Evolutionary conservation across 2,329 filamentous ascomycete genomes (phyloP).

Genomic region (Pseudogymnoascus sp.): DNA sequence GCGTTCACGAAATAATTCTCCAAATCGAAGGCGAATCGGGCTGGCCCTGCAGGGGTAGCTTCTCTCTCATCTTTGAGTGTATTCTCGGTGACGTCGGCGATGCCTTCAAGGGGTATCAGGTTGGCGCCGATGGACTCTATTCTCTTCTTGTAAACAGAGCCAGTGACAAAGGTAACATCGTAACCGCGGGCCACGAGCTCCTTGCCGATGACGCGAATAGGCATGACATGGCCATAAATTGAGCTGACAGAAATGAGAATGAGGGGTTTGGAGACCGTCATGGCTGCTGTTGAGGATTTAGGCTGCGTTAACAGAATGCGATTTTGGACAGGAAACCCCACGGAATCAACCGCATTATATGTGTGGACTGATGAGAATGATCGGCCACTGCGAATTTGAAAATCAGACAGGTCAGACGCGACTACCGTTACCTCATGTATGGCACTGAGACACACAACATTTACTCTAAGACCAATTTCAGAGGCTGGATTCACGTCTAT

Average conservation of each 20-base stretch:
- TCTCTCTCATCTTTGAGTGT: constrained; percentile 17
- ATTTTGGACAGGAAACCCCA: neutral
- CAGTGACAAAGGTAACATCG: constrained; percentile 36
- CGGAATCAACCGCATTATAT: neutral
- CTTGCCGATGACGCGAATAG: constrained; percentile 17
- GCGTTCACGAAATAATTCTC: constrained; percentile 30
- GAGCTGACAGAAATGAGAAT: constrained; percentile 11
- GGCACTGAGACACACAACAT: neutral
- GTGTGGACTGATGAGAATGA: neutral
- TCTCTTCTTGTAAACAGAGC: constrained; percentile 29
- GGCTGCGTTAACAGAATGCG: neutral
- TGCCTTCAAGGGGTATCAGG: constrained; percentile 28
- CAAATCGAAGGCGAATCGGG: constrained; percentile 29
- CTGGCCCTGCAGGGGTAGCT: constrained; percentile 20
- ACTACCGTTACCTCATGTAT: neutral
- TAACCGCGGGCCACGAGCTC: constrained; percentile 32
- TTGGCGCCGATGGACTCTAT: constrained; percentile 34
- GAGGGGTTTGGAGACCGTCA: constrained; percentile 7
- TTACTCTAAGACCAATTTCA: neutral
- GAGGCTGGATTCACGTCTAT: neutral
- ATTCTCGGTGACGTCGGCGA: constrained; percentile 24
- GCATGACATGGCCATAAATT: constrained; percentile 19
- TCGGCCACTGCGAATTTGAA: neutral
- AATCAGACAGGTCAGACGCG: neutral
- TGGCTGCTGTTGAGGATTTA: neutral